phyloP scores from a whole-genome alignment of 2,329 filamentous ascomycete genomes.

The Paecilomyces formosus region DNA sequence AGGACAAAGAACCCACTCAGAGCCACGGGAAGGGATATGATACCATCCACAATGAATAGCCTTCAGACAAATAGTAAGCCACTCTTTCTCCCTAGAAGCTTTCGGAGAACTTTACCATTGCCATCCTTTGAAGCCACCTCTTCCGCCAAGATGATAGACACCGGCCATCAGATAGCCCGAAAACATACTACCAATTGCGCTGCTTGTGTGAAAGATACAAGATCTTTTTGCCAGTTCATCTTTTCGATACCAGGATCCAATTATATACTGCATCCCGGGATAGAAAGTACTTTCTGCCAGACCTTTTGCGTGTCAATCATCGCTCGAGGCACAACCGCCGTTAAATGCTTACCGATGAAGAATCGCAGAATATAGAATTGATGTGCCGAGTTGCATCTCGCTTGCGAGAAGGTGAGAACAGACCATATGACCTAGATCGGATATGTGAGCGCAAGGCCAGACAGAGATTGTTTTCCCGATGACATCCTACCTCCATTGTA shows the following conservation, averaged over 20 bases:
- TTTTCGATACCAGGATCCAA: constrained; percentile 45
- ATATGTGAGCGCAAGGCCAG: neutral
- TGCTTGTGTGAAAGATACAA: constrained; percentile 46
- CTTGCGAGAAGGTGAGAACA: constrained; percentile 39
- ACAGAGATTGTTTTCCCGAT: constrained; percentile 5
- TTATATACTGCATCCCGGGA: constrained; percentile 46
- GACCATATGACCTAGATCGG: constrained; percentile 39
- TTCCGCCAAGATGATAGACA: constrained; percentile 43
- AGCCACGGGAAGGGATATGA: constrained; percentile 48
- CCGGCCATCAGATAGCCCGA: constrained; percentile 50
- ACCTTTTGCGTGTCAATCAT: neutral
- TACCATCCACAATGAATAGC: constrained; percentile 48
- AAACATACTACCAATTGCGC: constrained; percentile 36
- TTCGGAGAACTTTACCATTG: constrained; percentile 31
- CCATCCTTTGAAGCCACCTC: constrained; percentile 46
- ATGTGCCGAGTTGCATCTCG: constrained; percentile 33
- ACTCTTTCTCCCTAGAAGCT: neutral
- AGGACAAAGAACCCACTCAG: constrained; percentile 42
- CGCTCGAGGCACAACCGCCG: neutral
- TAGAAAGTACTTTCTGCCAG: constrained; percentile 38
- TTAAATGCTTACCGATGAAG: constrained; percentile 33
- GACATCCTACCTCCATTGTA: constrained; percentile 37
- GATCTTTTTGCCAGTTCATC: constrained; percentile 46
- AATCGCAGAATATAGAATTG: constrained; percentile 44
- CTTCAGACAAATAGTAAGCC: constrained; percentile 9